These are phyloP conservation scores for Tricholoma furcatifolium DNA, from an alignment of 768 basidiomycete species.

Conservation along the genomic window DNA sequence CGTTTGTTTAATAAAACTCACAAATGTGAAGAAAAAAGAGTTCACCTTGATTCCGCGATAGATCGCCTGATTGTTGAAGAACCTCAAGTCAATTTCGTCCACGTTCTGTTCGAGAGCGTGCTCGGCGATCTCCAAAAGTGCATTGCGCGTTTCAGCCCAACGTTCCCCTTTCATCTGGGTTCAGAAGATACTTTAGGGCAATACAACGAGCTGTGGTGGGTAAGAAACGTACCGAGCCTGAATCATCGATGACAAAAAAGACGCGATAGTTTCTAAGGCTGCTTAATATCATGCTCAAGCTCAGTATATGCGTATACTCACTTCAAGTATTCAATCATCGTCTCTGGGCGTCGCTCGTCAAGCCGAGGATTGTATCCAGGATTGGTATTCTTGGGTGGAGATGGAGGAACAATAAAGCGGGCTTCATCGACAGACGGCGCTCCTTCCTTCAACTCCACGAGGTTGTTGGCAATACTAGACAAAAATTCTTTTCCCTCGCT, in stretches of 20 bases:
- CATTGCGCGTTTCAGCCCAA: conserved; percentile 26
- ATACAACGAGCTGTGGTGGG: not conserved
- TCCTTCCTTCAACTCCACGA: conserved; percentile 13
- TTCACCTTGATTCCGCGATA: conserved; percentile 13
- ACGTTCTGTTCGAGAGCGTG: conserved; percentile 25
- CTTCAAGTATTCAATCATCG: conserved; percentile 23
- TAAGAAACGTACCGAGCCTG: conserved; percentile 22
- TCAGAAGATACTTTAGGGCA: not conserved
- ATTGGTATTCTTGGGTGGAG: conserved; percentile 17
- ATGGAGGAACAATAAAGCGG: conserved; percentile 17
- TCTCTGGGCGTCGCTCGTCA: conserved; percentile 23
- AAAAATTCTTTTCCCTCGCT: conserved; percentile 7
- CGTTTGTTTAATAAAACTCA: not conserved
- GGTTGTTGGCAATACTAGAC: not conserved
- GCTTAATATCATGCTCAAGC: not conserved
- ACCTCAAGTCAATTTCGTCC: conserved; percentile 24
- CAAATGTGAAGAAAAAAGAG: not conserved
- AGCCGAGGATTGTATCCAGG: conserved; percentile 24
- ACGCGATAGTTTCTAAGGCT: conserved; percentile 24
- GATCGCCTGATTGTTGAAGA: conserved; percentile 21
- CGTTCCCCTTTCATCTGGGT: conserved; percentile 18
- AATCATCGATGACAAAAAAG: conserved; percentile 30
- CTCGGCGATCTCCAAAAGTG: conserved; percentile 28
- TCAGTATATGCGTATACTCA: conserved; percentile 4
- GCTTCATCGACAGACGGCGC: conserved; percentile 9